Base-by-base conservation (phyloP, 805 yeast genomes). In the Wickerhamiella brachini region DNA sequence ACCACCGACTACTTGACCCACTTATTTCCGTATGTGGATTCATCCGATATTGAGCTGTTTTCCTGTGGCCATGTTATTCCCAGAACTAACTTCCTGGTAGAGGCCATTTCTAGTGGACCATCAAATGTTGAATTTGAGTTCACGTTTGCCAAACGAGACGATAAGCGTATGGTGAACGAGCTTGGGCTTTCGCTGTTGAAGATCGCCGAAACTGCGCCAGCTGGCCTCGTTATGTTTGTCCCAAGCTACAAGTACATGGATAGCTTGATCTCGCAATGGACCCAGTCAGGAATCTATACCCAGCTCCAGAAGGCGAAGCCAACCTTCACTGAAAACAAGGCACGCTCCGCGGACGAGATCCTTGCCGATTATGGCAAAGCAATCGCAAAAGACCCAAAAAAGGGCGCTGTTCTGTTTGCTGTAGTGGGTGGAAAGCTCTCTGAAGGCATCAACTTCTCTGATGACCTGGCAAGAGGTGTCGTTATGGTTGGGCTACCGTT, bases 381-480 rank as follows among this genome's bases (percentile, higher is more conserved):
- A 8, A 41, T 41, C 23, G 3, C 38, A 9, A 18, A 17, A 13
- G 18, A 45, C 21, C 29, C 47, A 9, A 8, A 22, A 18, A 56
- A 61, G 4, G 90, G 93, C 1, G 89, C 94, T 0, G 58, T 84
- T 1, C 64, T 89, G 4, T 69, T 90, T 26, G 80, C 95, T 0
- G 95, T 90, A 0, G 95, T 90, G 15, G 96, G 96, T 1, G 97
- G 97, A 0, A 83, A 83, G 60, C 72, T 89, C 68, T 85, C 95
- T 0, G 97, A 89, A 65, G 97, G 97, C 5, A 90, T 89, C 44
- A 89, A 89, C 62, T 89, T 90, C 63, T 77, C 89, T 10, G 90
- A 88, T 60, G 79, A 82, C 41, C 67, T 90, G n/a, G 95, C 95
- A 0, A 71, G 97, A 52, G 88, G 85, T 0, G 89, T 90, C 0